Percentiles rank a stretch among this genome's conserved stretches.
Evolutionary conservation across 495 filamentous ascomycete genomes (phyloP).

Genomic region (Aspergillus asperescens): DNA sequence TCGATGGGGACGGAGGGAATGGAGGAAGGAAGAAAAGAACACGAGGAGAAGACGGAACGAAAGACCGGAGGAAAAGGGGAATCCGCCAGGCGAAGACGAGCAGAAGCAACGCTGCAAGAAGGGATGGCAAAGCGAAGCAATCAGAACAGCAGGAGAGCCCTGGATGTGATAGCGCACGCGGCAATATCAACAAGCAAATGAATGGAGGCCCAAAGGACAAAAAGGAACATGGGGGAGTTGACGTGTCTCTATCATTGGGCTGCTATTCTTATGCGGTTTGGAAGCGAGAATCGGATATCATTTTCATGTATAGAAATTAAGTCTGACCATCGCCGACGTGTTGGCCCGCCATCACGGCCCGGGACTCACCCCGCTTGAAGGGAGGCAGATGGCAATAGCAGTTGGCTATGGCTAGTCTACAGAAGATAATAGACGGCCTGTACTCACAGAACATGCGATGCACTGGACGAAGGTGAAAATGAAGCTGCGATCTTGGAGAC

Average conservation of each 20-base stretch:
- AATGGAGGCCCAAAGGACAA: background rate
- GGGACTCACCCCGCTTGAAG: background rate
- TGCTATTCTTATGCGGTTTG: background rate
- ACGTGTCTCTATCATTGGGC: background rate
- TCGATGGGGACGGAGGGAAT: constrained; percentile 7
- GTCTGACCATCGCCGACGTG: constrained; percentile 7
- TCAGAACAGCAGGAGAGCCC: background rate
- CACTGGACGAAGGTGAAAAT: background rate
- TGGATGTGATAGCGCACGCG: background rate
- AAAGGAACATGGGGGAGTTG: background rate
- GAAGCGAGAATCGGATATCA: background rate
- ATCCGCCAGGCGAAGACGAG: constrained; percentile 6
- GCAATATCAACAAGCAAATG: background rate
- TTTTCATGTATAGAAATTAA: constrained; percentile 18
- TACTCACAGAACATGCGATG: background rate
- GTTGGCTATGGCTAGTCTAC: background rate
- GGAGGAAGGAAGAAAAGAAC: too few species aligned
- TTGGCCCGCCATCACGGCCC: background rate
- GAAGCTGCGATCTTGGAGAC: background rate
- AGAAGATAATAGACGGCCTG: background rate
- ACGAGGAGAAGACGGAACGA: constrained; percentile 2
- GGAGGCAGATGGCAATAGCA: background rate
- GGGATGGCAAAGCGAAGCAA: constrained; percentile 1
- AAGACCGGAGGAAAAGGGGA: constrained; percentile 12
- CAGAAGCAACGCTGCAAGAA: constrained; percentile 2